Percentiles rank a stretch among this genome's conserved stretches.
Conservation (phyloP, 192 early-diverging fungal genomes). For the Jimgerdemannia lactiflua region DNA sequence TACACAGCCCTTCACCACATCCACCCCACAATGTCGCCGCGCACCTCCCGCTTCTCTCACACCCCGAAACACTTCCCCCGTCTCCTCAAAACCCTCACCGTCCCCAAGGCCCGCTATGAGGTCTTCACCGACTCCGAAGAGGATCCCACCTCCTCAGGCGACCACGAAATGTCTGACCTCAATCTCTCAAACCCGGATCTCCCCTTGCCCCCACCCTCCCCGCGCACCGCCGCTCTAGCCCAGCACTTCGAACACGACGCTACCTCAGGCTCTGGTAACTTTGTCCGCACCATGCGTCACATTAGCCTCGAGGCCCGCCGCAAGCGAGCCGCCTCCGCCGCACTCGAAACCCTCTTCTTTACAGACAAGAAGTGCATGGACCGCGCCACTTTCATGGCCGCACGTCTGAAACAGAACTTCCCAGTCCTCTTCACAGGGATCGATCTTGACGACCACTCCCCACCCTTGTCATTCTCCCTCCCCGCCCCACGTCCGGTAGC, state of each 20-base stretch:
- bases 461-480: neutral
- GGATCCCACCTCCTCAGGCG: neutral
- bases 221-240: neutral
- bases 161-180: neutral
- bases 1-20: no score
- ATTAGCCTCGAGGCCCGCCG: neutral
- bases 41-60: no score
- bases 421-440: neutral
- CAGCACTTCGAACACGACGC: neutral
- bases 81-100: neutral
- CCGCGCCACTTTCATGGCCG: conserved; percentile 28
- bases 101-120: neutral
- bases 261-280: neutral
- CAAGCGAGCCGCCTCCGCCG: conserved; percentile 5
- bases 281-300: neutral
- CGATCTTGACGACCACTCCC: neutral
- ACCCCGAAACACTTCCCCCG: neutral
- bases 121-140: neutral
- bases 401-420: conserved; percentile 23
- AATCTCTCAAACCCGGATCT: neutral
- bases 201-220: neutral
- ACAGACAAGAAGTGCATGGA: conserved; percentile 32
- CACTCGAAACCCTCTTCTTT: conserved; percentile 30
- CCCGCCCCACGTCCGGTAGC: neutral
- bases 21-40: no score